Base-by-base conservation (phyloP, 768 basidiomycete species). In the Boletellus ananas region DNA sequence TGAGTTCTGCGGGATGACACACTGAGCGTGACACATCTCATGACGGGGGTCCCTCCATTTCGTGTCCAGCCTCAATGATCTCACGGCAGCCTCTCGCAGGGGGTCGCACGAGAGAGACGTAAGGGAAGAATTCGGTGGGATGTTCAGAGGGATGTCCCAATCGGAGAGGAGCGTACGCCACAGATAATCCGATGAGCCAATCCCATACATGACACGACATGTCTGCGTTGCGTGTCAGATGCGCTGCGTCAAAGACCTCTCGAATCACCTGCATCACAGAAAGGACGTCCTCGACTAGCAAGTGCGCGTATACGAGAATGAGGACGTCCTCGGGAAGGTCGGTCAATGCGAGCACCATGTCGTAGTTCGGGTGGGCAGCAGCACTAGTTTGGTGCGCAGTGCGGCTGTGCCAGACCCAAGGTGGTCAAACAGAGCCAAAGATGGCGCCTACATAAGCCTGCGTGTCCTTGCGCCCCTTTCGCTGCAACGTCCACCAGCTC, bases 151-250 rank as follows among this genome's bases (percentile, higher is more conserved):
- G 29, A 77, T 52, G 33, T 69, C 69, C 50, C 67, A 60, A 18
- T 51, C 23, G 10, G 51, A 47, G 35, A 58, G 49, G 20, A 47
- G 78, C 55, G 31, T 72, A 71, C 78, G 81, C 80, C 81, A 83
- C 34, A 80, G 62, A 61, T 80, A 80, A 59, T 84, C 77, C 35
- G 64, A 64, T 43, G 70, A 72, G 13, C 72, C 74, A 37, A 78
- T 72, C n/a, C 74, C 73, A 67, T 84, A 75, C 50, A 82, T 65
- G 52, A 67, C 76, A 75, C 81, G 83, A 73, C 80, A 80, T 63
- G 79, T 76, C 79, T 84, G 70, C 72, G 70, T 62, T 27, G 34
- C 34, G 45, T 49, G 53, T 65, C 52, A 54, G 51, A 34, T 4
- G 34, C 6, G 14, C 11, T 20, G 25, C 6, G 17, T 16, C 40